Percentiles rank a stretch among this genome's conserved stretches.
phyloP scores from a whole-genome alignment of 164 flowering plant species.

The Dillenia suffruticosa region DNA sequence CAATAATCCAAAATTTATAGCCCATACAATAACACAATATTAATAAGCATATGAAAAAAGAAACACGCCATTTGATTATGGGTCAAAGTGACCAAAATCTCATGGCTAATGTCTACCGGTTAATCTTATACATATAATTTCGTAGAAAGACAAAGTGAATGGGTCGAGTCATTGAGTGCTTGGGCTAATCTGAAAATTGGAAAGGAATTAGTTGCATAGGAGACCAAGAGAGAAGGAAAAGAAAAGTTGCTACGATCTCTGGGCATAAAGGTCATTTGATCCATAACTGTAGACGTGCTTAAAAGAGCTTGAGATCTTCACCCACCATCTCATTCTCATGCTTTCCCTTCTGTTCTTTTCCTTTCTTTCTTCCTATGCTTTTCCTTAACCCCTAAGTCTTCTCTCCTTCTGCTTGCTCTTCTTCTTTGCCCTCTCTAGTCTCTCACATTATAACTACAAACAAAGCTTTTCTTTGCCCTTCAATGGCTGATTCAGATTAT shows the following conservation, averaged over 20 bases:
- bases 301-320: constrained; percentile 15
- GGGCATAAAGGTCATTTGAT: not conserved
- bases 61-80: no score
- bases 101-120: no score
- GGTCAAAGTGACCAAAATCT: no score
- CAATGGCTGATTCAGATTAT: constrained; percentile 45
- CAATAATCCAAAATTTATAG: no score
- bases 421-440: constrained; percentile 2
- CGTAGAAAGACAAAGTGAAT: no score
- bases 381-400: constrained; percentile 54
- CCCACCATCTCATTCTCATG: constrained; percentile 20
- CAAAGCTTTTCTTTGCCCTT: constrained; percentile 11
- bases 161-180: no score
- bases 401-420: constrained; percentile 22
- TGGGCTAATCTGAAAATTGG: no score
- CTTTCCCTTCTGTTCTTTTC: constrained; percentile 20
- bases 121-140: no score
- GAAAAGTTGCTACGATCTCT: not conserved
- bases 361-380: constrained; percentile 21
- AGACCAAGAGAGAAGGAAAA: no score
- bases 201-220: no score
- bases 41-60: no score
- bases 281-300: constrained; percentile 1
- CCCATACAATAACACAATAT: no score
- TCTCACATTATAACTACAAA: not conserved